Evolutionary conservation across 2,329 filamentous ascomycete genomes (phyloP), one percentile per base, ranked within the genome.

Genomic region (Periglandula ipomoeae): DNA sequence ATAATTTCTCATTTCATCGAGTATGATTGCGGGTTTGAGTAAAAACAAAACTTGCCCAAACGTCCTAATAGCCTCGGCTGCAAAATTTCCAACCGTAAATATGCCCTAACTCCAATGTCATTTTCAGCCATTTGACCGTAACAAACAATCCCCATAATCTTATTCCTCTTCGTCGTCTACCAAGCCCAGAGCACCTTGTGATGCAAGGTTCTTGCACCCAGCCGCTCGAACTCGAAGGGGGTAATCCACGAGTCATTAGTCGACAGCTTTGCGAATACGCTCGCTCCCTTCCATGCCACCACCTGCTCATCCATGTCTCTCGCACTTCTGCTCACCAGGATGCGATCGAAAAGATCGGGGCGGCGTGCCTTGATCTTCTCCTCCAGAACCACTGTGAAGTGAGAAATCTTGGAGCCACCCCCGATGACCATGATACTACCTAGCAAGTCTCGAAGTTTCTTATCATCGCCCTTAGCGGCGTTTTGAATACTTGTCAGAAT

Each of bases 171-270:
- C 39, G 17, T 11, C 13, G 5, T n/a, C 44, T 46, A 79, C 75
- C 75, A 82, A 52, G 77, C 73, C 78, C 78, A 82, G 38, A 82
- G 68, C 48, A 82, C 78, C 74, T 94, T 95, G 67, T 93, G 87
- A 56, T 89, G 88, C 63, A 98, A 70, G 51, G 91, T 77, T 60
- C 93, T 79, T 51, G 82, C 78, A 3, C 90, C 91, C 47, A 96
- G 65, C 51, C 88, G 79, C 70, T 96, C 89, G 67, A 91, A 96
- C 73, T 97, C 91, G 59, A 85, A 75, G 42, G 81, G 79, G 13
- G 84, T 85, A 61, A 97, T 88, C 93, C 93, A 98, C 59, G 86
- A 93, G 65, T 98, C 93, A 68, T 97, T 97, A 15, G 89, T 90
- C 41, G 83, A 79, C 57, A 97, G 71, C 70, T 95, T 89, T 3